A percentile compares a stretch with the other conserved stretches of the same genome.
These are phyloP conservation scores for Fraxinus quadrangulata DNA, from an alignment of 257 asterid species.

Conservation along the genomic window DNA sequence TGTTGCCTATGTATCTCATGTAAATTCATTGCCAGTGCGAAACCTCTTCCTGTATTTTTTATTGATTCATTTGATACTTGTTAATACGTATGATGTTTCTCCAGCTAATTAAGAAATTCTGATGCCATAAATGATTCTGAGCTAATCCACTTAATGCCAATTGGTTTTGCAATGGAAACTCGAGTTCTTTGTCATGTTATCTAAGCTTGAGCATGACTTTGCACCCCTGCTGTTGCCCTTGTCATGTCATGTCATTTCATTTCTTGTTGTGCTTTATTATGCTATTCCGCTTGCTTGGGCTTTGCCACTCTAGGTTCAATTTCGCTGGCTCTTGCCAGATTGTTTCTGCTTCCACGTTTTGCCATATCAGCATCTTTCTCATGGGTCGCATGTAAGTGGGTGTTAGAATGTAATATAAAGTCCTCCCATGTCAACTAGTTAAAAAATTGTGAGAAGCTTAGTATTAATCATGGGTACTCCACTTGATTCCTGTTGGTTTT, in stretches of 20 bases:
- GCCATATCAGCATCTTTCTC: background rate
- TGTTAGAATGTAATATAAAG: background rate
- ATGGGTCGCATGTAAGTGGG: background rate
- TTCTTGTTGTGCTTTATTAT: background rate
- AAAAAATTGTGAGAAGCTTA: background rate
- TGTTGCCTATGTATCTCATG: slow-evolving; percentile 12
- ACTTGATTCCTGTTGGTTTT: background rate
- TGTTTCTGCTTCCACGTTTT: background rate
- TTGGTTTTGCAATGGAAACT: background rate
- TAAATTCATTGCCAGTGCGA: slow-evolving; percentile 6
- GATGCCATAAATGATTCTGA: background rate
- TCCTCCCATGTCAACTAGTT: background rate
- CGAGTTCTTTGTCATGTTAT: background rate
- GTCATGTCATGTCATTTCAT: background rate
- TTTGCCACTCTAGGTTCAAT: background rate
- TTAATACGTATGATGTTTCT: background rate
- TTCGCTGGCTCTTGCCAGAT: background rate
- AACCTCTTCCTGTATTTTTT: slow-evolving; percentile 16
- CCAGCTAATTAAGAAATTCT: background rate
- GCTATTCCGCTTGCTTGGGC: background rate
- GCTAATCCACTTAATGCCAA: background rate
- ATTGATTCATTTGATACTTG: slow-evolving; percentile 4
- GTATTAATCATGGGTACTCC: background rate
- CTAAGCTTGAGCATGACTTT: background rate
- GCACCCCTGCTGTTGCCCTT: background rate